Percentiles rank a stretch among this genome's conserved stretches.
Conservation (phyloP, 78 protist genomes). For the Dictyostelium purpureum region DNA sequence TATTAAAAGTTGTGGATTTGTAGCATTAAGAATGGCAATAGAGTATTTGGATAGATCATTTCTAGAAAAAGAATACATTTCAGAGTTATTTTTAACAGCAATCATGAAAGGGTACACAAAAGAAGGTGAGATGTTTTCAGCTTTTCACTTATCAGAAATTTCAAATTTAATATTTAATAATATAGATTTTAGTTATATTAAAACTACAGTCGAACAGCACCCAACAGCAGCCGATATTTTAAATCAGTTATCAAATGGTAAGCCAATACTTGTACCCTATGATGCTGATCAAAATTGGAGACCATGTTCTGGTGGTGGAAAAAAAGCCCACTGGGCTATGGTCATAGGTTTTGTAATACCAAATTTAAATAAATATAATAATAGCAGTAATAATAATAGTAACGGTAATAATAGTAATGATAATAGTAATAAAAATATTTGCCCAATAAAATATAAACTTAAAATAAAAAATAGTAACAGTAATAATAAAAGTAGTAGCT, state of each 20-base stretch:
- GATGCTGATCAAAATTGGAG: constrained; percentile 72
- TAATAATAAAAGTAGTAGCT: no score
- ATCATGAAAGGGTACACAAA: constrained; percentile 24
- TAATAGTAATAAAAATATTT: neutral
- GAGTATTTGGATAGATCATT: neutral
- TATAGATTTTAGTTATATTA: neutral
- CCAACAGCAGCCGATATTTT: neutral
- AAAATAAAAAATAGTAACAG: neutral
- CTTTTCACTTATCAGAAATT: neutral
- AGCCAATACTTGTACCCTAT: constrained; percentile 39
- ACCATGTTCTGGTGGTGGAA: constrained; percentile 12
- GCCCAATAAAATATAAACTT: neutral
- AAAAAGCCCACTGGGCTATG: constrained; percentile 59
- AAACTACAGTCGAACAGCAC: neutral
- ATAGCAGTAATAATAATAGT: neutral
- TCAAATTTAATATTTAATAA: neutral
- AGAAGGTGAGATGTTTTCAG: constrained; percentile 53
- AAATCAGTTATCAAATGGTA: constrained; percentile 10
- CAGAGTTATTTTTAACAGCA: neutral
- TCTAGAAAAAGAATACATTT: neutral
- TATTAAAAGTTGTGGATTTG: constrained; percentile 37
- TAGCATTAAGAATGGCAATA: constrained; percentile 26
- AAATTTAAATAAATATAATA: neutral
- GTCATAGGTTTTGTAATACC: constrained; percentile 56
- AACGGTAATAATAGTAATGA: neutral